These are phyloP conservation scores for Colletotrichum orchidophilum DNA, from an alignment of 2,329 filamentous ascomycete species.

Conservation along the genomic window DNA sequence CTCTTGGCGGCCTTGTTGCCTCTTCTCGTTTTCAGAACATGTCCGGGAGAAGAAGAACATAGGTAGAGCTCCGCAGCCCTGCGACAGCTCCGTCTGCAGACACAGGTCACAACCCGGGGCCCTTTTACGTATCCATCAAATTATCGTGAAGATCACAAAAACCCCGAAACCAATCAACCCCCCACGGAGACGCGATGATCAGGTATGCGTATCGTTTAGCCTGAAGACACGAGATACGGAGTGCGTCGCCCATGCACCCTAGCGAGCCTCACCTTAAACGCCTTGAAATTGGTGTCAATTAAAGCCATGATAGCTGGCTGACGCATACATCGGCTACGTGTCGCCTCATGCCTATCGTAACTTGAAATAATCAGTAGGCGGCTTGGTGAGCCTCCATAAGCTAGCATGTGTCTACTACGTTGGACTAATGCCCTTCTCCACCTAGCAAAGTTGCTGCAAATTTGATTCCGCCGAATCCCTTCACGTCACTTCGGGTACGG, in stretches of 20 bases:
- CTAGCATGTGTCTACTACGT: background rate
- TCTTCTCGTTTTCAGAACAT: constrained; percentile 24
- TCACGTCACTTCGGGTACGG: background rate
- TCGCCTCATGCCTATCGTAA: background rate
- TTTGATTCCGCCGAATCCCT: constrained; percentile 1
- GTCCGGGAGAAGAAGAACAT: background rate
- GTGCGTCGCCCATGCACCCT: background rate
- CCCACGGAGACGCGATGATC: background rate
- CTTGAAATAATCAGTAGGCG: background rate
- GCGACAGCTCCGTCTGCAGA: constrained; percentile 18
- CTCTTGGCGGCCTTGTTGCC: constrained; percentile 9
- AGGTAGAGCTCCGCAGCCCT: constrained; percentile 17
- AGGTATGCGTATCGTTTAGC: background rate
- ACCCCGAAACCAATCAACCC: background rate
- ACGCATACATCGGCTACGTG: background rate
- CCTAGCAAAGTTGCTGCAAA: background rate
- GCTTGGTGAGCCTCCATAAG: background rate
- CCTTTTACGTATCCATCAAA: background rate
- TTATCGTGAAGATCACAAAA: constrained; percentile 13
- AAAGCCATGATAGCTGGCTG: background rate
- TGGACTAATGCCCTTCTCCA: background rate
- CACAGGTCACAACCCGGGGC: background rate
- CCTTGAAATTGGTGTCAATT: background rate
- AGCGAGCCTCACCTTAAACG: background rate
- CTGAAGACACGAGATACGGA: background rate